Conservation (phyloP, 805 yeast species). For the Schwanniomyces pseudopolymorphus region DNA sequence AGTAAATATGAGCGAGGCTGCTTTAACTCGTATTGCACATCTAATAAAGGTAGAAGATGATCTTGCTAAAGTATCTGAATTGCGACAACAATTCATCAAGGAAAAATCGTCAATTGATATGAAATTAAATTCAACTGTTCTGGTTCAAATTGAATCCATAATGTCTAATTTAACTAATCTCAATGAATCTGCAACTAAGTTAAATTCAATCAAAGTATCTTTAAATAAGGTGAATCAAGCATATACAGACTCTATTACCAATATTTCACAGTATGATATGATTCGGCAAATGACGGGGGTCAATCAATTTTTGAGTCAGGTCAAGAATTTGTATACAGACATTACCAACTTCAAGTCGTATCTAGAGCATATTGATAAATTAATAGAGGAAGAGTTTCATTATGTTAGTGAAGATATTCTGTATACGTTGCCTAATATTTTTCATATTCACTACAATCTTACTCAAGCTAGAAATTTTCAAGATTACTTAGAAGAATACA, state of each 20-base stretch:
- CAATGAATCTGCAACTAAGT: slow-evolving; percentile 40
- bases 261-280: slow-evolving; percentile 66
- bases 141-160: slow-evolving; percentile 58
- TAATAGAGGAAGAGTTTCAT: slow-evolving; percentile 48
- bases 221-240: slow-evolving; percentile 48
- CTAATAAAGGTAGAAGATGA: slow-evolving; percentile 50
- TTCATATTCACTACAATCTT: slow-evolving; percentile 68
- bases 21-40: slow-evolving; percentile 38
- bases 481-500: slow-evolving; percentile 67
- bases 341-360: slow-evolving; percentile 57
- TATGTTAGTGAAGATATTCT: slow-evolving; percentile 32
- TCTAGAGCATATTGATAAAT: slow-evolving; percentile 46
- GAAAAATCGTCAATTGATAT: slow-evolving; percentile 77
- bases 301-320: slow-evolving; percentile 71
- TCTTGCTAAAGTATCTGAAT: slow-evolving; percentile 49
- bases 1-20: slow-evolving; percentile 37
- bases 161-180: slow-evolving; percentile 52
- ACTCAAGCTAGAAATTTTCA: slow-evolving; percentile 72
- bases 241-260: slow-evolving; percentile 54
- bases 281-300: slow-evolving; percentile 66
- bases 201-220: slow-evolving; percentile 35
- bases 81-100: slow-evolving; percentile 56
- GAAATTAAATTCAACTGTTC: slow-evolving; percentile 71
- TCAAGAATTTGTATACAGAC: slow-evolving; percentile 61
- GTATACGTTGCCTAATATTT: slow-evolving; percentile 53